Evolutionary conservation across 805 yeast genomes (phyloP).

Genomic region (Lachancea meyersii): DNA sequence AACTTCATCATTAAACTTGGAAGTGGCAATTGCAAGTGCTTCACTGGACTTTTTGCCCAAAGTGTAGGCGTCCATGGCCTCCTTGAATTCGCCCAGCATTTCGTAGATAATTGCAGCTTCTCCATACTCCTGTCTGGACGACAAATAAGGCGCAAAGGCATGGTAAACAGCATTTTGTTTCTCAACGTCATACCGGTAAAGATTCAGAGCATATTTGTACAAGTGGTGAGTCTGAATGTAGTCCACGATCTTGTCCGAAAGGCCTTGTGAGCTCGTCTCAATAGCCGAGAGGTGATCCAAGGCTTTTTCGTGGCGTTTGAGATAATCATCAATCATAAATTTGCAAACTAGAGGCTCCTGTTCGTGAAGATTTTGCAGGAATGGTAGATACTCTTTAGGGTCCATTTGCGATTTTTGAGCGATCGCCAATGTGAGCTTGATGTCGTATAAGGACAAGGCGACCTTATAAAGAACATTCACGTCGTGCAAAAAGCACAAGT

Average conservation of each 20-base stretch:
- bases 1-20: conserved; percentile 36
- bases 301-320: conserved; percentile 65
- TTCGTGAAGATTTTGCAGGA: conserved; percentile 70
- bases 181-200: conserved; percentile 51
- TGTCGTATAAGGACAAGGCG: conserved; percentile 76
- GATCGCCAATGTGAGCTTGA: conserved; percentile 68
- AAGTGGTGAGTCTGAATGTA: conserved; percentile 66
- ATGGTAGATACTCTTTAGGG: conserved; percentile 94
- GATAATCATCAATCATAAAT: conserved; percentile 72
- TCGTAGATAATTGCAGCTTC: conserved; percentile 82
- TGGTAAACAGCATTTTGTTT: conserved; percentile 51
- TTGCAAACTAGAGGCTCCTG: conserved; percentile 60
- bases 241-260: conserved; percentile 53
- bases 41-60: conserved; percentile 78
- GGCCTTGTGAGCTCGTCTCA: conserved; percentile 28
- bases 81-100: conserved; percentile 45
- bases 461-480: conserved; percentile 74
- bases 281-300: conserved; percentile 54
- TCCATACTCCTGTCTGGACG: conserved; percentile 48
- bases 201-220: conserved; percentile 59
- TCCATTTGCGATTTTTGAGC: conserved; percentile 98
- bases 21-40: conserved; percentile 58
- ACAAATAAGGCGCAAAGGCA: conserved; percentile 57
- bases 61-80: conserved; percentile 66
- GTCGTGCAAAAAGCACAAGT: conserved; percentile 85